Evolutionary conservation across 2,329 filamentous ascomycete genomes (phyloP).

Genomic region (Byssochlamys sp.): DNA sequence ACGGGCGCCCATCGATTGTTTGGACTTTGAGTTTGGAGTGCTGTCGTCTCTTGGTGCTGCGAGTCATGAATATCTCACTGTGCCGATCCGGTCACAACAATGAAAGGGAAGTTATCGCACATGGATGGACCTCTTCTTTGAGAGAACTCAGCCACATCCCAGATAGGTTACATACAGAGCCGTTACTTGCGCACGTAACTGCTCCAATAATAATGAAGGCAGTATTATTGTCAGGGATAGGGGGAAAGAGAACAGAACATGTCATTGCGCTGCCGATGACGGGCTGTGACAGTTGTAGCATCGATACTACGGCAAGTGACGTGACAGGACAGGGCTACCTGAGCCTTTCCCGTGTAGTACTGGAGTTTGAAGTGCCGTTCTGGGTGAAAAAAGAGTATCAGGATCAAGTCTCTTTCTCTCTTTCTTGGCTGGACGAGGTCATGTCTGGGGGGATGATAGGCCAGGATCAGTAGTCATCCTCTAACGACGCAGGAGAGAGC

Average conservation of each 20-base stretch:
- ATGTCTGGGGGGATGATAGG: neutral
- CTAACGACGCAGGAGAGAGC: neutral
- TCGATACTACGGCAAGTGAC: neutral
- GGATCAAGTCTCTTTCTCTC: too few species aligned
- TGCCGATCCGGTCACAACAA: neutral
- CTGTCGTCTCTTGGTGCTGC: neutral
- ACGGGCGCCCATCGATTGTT: neutral
- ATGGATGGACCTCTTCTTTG: neutral
- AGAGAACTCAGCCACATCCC: neutral
- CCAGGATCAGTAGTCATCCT: neutral
- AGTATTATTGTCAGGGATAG: neutral
- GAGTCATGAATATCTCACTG: neutral
- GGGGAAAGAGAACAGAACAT: neutral
- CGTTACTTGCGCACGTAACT: neutral
- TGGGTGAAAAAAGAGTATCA: neutral
- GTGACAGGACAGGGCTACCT: neutral
- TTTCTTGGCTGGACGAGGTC: neutral
- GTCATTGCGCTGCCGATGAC: neutral
- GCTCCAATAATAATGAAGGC: neutral
- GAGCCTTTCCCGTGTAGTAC: neutral
- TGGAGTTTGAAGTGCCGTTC: neutral
- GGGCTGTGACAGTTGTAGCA: neutral
- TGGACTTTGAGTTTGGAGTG: neutral
- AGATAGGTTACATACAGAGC: neutral
- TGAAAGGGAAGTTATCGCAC: neutral